Conservation (phyloP, 495 filamentous ascomycete species). For the Lophium mytilinum region DNA sequence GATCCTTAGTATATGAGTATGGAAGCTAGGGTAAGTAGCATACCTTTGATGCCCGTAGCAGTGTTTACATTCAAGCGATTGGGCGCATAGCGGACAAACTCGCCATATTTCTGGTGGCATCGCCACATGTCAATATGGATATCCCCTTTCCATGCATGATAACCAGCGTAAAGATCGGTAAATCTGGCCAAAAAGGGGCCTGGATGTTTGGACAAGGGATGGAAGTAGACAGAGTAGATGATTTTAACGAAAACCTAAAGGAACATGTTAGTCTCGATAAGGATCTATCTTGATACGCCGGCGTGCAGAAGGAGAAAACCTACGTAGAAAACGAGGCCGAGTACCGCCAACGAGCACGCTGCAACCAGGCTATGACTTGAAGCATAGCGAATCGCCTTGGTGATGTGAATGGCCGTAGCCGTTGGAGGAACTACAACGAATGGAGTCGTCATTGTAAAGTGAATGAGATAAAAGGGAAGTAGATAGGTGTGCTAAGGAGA, state of each 20-base stretch:
- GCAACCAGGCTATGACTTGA: not conserved
- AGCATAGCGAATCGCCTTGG: not conserved
- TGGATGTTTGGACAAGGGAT: slow-evolving; percentile 11
- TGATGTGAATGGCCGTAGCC: not conserved
- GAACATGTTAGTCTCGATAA: not conserved
- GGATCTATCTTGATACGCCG: too few relatives aligned
- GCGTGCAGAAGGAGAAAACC: not conserved
- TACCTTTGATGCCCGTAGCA: slow-evolving; percentile 1
- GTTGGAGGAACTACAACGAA: not conserved
- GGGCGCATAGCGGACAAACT: slow-evolving; percentile 1
- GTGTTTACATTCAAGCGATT: slow-evolving; percentile 6
- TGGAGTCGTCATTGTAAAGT: not conserved
- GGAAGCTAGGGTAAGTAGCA: too few relatives aligned
- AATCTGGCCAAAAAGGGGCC: slow-evolving; percentile 8
- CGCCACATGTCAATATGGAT: slow-evolving; percentile 11
- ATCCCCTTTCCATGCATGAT: slow-evolving; percentile 9
- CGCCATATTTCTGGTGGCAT: slow-evolving; percentile 9
- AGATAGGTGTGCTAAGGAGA: not conserved
- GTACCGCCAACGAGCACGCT: not conserved
- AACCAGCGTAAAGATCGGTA: slow-evolving; percentile 9
- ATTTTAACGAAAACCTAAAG: slow-evolving; percentile 1
- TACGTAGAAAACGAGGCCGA: slow-evolving; percentile 1
- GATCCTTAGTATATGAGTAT: not conserved
- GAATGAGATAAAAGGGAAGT: not conserved
- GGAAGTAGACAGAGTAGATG: slow-evolving; percentile 15